Base-by-base conservation (phyloP, 768 basidiomycete species). In the Cubamyces sp. region DNA sequence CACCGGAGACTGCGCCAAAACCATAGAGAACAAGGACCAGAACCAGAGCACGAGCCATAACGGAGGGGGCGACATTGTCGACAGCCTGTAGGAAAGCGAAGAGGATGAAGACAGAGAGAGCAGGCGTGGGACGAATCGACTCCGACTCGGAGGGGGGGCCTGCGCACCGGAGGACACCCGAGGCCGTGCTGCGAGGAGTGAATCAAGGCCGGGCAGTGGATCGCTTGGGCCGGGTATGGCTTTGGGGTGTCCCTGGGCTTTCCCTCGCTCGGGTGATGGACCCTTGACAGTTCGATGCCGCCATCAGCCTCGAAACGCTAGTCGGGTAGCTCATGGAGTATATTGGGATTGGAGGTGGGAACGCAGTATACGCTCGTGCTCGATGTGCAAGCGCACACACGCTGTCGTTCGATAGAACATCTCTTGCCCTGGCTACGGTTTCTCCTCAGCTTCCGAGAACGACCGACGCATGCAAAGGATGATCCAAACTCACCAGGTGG, bases 1-100 rank as follows among this genome's bases (percentile, higher is more conserved):
- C 8, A 30, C 57, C 14, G 57, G 49, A 9, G 57, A 41, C 57
- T 59, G 57, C 42, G 57, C 50, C 21, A 41, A 41, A 19, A 18
- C 57, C 49, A 51, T 40, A 4, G 41, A n/a, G 41, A 51, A n/a
- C n/a, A 50, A 42, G n/a, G 45, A 43, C 41, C 11, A 42, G 41
- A 42, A 43, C 49, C 57, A 59, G 40, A 59, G 19, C 16, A 28
- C 18, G 34, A 40, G 18, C 57, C 57, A 59, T 41, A 51, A 30
- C 19, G 40, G 9, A 40, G 12, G 19, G 19, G 41, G 5, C 49
- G 37, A 26, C 57, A 59, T 59, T 21, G 37, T 28, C 39, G 23
- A 43, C 21, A 12, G n/a, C 39, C 23, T 26, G 34, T 8, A 21
- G 19, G 41, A 23, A 14, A 53, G 19, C 49, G n/a, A 26, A 49